These are phyloP conservation scores for Symbiodinium natans DNA, from an alignment of 73 alveolate species.

Conservation along the genomic window DNA sequence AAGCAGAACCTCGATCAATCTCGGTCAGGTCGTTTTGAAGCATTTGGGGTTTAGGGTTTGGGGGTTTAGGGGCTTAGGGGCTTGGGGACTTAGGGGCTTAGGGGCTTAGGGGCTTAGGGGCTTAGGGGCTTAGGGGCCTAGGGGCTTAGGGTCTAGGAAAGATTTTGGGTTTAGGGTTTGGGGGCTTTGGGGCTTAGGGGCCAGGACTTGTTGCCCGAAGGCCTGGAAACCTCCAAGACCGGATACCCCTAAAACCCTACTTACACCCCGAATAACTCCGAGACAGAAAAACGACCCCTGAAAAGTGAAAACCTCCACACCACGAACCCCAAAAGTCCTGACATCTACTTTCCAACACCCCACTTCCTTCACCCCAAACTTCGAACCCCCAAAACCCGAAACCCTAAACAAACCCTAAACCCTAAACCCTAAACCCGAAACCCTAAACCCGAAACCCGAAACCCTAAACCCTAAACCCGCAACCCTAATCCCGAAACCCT, in stretches of 20 bases:
- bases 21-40: neutral
- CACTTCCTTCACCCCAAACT: too few species aligned
- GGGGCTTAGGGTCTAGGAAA: neutral
- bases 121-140: neutral
- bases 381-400: too few species aligned
- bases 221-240: too few species aligned
- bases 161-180: neutral
- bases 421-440: neutral
- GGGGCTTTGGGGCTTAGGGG: neutral
- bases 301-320: too few species aligned
- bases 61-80: neutral
- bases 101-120: neutral
- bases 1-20: slow-evolving; percentile 50
- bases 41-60: neutral
- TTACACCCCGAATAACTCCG: too few species aligned
- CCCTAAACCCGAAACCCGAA: neutral
- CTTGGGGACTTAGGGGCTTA: neutral
- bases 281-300: too few species aligned
- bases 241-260: too few species aligned
- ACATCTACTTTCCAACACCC: too few species aligned
- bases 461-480: neutral
- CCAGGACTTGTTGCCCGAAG: too few species aligned
- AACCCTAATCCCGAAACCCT: too few species aligned
- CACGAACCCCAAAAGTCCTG: too few species aligned
- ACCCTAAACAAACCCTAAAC: neutral